phyloP scores from a whole-genome alignment of 2,329 filamentous ascomycete genomes.

The Elsinoe perseae region DNA sequence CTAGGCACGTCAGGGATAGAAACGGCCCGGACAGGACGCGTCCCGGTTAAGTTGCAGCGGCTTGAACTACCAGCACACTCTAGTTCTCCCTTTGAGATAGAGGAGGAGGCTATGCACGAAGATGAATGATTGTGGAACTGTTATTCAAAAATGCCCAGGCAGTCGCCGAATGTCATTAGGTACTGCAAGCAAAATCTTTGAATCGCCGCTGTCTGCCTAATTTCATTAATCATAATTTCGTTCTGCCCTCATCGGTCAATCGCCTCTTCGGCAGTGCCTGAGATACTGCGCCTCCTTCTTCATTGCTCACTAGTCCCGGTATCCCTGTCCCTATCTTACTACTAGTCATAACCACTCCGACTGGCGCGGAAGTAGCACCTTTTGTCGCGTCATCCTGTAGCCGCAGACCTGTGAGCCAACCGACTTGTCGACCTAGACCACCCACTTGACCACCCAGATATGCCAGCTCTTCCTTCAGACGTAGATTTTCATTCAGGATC shows the following conservation, averaged over 20 bases:
- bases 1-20: too few relatives aligned
- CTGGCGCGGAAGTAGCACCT: background rate
- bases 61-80: too few relatives aligned
- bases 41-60: too few relatives aligned
- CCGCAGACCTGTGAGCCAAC: constrained; percentile 54
- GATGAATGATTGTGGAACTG: too few relatives aligned
- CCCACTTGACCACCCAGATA: constrained; percentile 54
- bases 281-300: constrained; percentile 17
- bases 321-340: background rate
- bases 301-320: background rate
- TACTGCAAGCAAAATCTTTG: too few relatives aligned
- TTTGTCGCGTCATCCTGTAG: constrained; percentile 35
- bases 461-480: constrained; percentile 54
- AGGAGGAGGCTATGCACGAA: too few relatives aligned
- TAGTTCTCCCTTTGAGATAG: too few relatives aligned
- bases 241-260: constrained; percentile 31
- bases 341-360: background rate
- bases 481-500: constrained; percentile 55
- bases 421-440: constrained; percentile 52
- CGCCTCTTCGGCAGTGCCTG: constrained; percentile 23
- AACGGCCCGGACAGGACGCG: too few relatives aligned
- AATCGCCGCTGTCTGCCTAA: too few relatives aligned
- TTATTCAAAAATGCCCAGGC: too few relatives aligned
- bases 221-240: constrained; percentile 29
- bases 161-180: too few relatives aligned